Percentiles rank a stretch among this genome's conserved stretches.
Evolutionary conservation across 768 basidiomycete genomes (phyloP).

Genomic region (Russula emetica): DNA sequence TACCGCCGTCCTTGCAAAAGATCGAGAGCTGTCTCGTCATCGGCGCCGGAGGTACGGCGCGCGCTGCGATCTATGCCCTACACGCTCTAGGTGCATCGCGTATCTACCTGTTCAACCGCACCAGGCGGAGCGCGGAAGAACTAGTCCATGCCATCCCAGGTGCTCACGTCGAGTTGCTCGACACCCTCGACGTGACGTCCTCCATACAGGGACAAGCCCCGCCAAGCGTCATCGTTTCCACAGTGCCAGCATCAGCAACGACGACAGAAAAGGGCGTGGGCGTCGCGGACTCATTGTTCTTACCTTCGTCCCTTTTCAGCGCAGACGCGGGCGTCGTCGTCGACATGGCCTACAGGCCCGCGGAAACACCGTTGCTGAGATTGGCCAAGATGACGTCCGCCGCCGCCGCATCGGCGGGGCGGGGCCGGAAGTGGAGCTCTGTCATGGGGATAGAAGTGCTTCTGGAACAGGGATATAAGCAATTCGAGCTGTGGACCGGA

Average conservation of each 20-base stretch:
- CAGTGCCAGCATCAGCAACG: constrained; percentile 72
- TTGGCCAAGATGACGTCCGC: constrained; percentile 64
- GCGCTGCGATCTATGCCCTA: constrained; percentile 90
- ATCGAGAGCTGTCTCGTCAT: constrained; percentile 71
- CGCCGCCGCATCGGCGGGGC: constrained; percentile 34
- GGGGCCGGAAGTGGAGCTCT: constrained; percentile 53
- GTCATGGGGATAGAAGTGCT: constrained; percentile 83
- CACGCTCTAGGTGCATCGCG: constrained; percentile 58
- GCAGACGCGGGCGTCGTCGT: constrained; percentile 69
- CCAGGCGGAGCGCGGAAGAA: constrained; percentile 62
- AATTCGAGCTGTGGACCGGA: constrained; percentile 81
- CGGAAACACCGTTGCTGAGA: constrained; percentile 71
- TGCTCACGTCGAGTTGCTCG: constrained; percentile 56
- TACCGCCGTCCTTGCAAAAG: constrained; percentile 37
- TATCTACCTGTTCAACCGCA: constrained; percentile 89
- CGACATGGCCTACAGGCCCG: constrained; percentile 93
- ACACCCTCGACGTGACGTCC: constrained; percentile 54
- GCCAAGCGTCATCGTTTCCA: constrained; percentile 79
- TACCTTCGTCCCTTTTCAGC: constrained; percentile 56
- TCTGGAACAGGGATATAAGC: constrained; percentile 83
- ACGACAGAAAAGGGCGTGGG: constrained; percentile 39
- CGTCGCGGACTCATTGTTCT: constrained; percentile 38
- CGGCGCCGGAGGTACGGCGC: constrained; percentile 92
- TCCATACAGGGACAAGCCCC: constrained; percentile 39
- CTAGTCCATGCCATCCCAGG: constrained; percentile 66